Conservation (phyloP, 2,329 filamentous ascomycete genomes). For the Pleurostoma richardsiae region DNA sequence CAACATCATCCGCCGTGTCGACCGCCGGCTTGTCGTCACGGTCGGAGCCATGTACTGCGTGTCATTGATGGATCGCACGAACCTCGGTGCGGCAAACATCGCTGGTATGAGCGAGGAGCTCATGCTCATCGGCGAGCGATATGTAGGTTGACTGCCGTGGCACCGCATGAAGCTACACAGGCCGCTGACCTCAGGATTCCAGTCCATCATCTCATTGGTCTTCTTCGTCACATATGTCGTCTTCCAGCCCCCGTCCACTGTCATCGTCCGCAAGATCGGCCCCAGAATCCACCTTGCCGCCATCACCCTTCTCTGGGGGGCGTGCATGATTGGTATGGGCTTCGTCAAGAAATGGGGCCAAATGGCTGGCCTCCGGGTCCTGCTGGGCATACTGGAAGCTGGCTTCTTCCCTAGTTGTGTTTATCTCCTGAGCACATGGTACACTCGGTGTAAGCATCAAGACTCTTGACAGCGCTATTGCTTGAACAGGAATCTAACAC, state of each 20-base stretch:
- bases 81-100: constrained; percentile 67
- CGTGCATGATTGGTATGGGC: constrained; percentile 60
- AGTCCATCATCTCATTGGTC: constrained; percentile 37
- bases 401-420: constrained; percentile 68
- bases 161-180: not conserved
- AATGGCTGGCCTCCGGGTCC: constrained; percentile 48
- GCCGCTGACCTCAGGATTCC: not conserved
- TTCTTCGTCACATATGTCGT: constrained; percentile 72
- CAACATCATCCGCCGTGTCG: constrained; percentile 64
- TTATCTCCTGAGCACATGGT: constrained; percentile 71
- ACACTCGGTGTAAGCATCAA: constrained; percentile 51
- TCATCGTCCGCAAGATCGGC: constrained; percentile 63
- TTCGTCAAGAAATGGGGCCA: constrained; percentile 49
- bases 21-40: constrained; percentile 57
- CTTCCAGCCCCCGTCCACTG: constrained; percentile 67
- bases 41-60: constrained; percentile 68
- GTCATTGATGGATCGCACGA: constrained; percentile 74
- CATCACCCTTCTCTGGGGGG: constrained; percentile 56
- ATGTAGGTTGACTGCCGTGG: constrained; percentile 24
- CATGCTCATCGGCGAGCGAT: constrained; percentile 36
- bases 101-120: constrained; percentile 56
- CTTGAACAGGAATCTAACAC: not conserved
- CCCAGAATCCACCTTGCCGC: constrained; percentile 49
- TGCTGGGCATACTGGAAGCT: constrained; percentile 63
- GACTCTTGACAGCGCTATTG: constrained; percentile 5